phyloP scores from a whole-genome alignment of 2,329 filamentous ascomycete species.

The Endocalyx cinctus region DNA sequence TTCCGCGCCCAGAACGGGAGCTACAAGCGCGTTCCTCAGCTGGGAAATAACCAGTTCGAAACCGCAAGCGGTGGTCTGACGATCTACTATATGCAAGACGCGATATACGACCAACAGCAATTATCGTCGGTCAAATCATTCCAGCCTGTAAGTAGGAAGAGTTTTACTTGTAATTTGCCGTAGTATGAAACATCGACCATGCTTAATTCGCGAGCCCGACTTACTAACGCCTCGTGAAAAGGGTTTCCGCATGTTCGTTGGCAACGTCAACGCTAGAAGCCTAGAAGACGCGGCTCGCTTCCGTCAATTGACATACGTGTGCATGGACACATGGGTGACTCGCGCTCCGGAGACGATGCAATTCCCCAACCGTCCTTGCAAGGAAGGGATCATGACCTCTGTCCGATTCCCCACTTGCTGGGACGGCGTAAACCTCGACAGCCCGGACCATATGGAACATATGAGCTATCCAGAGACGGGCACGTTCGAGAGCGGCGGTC shows the following conservation, averaged over 20 bases:
- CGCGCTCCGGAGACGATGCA: conserved; percentile 32
- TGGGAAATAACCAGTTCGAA: conserved; percentile 19
- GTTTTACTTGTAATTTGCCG: no score
- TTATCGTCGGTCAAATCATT: conserved; percentile 38
- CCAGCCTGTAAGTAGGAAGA: conserved; percentile 26
- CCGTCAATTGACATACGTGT: conserved; percentile 40
- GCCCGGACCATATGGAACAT: conserved; percentile 36
- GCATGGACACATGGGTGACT: conserved; percentile 32
- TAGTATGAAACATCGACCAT: no score
- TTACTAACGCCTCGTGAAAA: no score
- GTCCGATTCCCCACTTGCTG: conserved; percentile 32
- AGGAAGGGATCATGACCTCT: neutral
- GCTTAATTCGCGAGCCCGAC: no score
- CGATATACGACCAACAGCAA: conserved; percentile 24
- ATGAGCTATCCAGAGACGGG: conserved; percentile 36
- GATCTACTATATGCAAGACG: conserved; percentile 37
- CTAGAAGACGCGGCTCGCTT: conserved; percentile 30
- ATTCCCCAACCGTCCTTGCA: conserved; percentile 13
- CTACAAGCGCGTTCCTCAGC: conserved; percentile 23
- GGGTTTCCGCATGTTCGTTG: conserved; percentile 42
- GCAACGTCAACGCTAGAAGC: conserved; percentile 30
- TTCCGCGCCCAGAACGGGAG: conserved; percentile 22
- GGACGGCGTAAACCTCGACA: conserved; percentile 41
- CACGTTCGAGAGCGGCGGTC: conserved; percentile 28
- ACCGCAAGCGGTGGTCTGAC: conserved; percentile 35